Evolutionary conservation across 148 eudicot species (phyloP).

Genomic region (Rheum nobile): DNA sequence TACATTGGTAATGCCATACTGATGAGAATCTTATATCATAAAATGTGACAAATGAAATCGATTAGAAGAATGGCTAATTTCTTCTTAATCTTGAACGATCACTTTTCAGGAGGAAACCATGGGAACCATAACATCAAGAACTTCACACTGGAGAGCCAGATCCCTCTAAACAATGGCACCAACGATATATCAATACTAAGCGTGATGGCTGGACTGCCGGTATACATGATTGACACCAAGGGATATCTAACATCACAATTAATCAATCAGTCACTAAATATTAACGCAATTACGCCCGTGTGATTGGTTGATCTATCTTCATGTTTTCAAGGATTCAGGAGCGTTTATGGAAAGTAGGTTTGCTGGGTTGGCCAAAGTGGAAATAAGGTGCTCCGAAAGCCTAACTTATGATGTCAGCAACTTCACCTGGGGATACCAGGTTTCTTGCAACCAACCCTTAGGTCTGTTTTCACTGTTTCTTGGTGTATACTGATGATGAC

Average conservation of each 20-base stretch:
- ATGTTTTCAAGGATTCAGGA: conserved; percentile 36
- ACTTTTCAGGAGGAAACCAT: conserved; percentile 22
- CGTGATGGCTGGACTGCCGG: conserved; percentile 50
- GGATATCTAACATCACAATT: not conserved
- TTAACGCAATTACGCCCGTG: not conserved
- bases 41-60: not conserved
- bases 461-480: not conserved
- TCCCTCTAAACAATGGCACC: conserved; percentile 17
- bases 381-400: conserved; percentile 17
- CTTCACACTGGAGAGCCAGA: conserved; percentile 23
- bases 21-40: not conserved
- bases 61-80: not conserved
- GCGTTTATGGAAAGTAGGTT: conserved; percentile 31
- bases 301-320: not conserved
- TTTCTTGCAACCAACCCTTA: not conserved
- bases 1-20: not conserved
- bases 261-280: not conserved
- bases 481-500: not conserved
- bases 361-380: conserved; percentile 30
- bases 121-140: conserved; percentile 29
- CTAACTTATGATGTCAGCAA: conserved; percentile 17
- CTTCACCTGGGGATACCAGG: conserved; percentile 39
- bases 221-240: conserved; percentile 4
- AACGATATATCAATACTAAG: conserved; percentile 35
- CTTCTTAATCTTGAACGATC: not conserved